A percentile compares a stretch with the other conserved stretches of the same genome.
Evolutionary conservation across 1,284 basidiomycete genomes (phyloP).

Genomic region (Irpex sp.): DNA sequence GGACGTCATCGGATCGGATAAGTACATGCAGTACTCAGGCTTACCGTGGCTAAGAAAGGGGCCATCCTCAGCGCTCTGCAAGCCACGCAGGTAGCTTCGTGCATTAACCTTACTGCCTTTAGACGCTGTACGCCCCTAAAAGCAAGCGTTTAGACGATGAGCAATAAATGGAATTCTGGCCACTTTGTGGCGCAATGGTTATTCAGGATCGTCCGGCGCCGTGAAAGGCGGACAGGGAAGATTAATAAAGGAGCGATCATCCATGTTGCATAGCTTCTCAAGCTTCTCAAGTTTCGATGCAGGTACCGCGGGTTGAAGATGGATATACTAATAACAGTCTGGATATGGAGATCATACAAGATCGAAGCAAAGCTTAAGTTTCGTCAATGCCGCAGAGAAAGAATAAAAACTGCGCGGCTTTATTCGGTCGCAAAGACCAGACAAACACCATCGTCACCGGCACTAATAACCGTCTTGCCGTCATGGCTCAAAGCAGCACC

Average conservation of each 20-base stretch:
- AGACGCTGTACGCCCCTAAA: not conserved
- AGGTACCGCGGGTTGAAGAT: not conserved
- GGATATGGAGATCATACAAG: not conserved
- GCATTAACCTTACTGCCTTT: not conserved
- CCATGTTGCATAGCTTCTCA: not conserved
- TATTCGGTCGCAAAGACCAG: conserved; percentile 72
- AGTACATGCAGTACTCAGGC: not conserved
- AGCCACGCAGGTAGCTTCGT: not conserved
- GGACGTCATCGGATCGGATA: not conserved
- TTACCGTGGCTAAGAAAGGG: not conserved
- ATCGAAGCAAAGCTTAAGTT: not conserved
- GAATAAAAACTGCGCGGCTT: not conserved
- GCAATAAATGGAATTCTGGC: not conserved
- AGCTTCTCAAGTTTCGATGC: not conserved
- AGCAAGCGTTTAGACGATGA: too few species aligned
- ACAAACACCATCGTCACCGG: conserved; percentile 83
- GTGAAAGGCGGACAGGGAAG: not conserved
- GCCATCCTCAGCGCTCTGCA: not conserved
- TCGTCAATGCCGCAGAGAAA: not conserved
- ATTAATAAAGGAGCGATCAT: not conserved
- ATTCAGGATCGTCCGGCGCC: too few species aligned
- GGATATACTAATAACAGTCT: not conserved
- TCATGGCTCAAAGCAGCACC: conserved; percentile 68
- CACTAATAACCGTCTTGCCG: conserved; percentile 73
- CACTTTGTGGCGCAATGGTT: not conserved